Percentiles rank a stretch among this genome's conserved stretches.
Evolutionary conservation across 1,284 basidiomycete species (phyloP).

Genomic region (Mycosarcoma maydis): DNA sequence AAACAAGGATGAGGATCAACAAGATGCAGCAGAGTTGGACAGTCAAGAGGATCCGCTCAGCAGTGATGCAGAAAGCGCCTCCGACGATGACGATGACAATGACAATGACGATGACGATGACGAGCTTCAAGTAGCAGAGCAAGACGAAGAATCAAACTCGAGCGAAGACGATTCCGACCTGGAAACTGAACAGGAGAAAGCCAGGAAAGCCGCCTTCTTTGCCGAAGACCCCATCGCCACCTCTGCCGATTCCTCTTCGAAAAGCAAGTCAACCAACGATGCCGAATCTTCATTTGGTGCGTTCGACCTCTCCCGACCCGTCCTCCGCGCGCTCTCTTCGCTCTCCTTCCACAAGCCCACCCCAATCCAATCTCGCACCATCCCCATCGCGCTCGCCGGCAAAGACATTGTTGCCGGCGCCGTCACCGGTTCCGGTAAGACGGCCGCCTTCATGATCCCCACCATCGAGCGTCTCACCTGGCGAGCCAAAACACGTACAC

Average conservation of each 20-base stretch:
- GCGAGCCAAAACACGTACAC: conserved; percentile 79
- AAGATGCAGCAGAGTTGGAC: conserved; percentile 64
- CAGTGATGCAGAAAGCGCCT: conserved; percentile 12
- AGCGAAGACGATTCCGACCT: conserved; percentile 43
- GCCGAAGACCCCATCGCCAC: conserved; percentile 41
- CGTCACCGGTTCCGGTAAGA: conserved; percentile 95
- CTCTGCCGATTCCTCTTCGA: conserved; percentile 5
- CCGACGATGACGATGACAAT: conserved; percentile 19
- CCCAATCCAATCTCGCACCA: conserved; percentile 96
- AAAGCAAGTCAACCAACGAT: conserved; percentile 19
- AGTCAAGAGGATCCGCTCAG: conserved; percentile 39
- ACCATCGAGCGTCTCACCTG: conserved; percentile 93
- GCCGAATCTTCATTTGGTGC: conserved; percentile 74
- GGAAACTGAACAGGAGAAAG: conserved; percentile 55
- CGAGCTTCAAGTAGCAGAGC: conserved; percentile 58
- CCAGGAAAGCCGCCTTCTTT: conserved; percentile 64
- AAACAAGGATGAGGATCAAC: conserved; percentile 56
- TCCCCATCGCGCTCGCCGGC: conserved; percentile 96
- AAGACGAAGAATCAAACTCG: conserved; percentile 26
- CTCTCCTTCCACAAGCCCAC: conserved; percentile 87
- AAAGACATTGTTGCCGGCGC: conserved; percentile 97
- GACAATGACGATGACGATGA: conserved; percentile 23
- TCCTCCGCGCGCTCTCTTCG: conserved; percentile 84
- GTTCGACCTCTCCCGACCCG: conserved; percentile 87
- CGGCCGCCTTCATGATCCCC: conserved; percentile 98